phyloP scores from a whole-genome alignment of 352 stramenopile species.

The Globisporangium okanoganense region DNA sequence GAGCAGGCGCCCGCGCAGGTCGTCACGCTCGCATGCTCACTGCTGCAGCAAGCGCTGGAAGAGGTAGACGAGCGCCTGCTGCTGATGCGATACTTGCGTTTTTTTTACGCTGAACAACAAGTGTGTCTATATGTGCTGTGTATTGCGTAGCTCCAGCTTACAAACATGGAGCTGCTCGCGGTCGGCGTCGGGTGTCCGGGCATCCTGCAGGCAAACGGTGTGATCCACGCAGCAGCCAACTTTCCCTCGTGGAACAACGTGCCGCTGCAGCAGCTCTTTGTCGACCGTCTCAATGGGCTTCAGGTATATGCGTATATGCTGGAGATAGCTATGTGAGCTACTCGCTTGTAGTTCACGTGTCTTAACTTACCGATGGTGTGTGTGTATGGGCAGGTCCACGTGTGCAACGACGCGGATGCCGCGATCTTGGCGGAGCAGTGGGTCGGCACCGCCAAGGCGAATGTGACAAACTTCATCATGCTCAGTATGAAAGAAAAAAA shows the following conservation, averaged over 20 bases:
- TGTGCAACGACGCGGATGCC: conserved; percentile 81
- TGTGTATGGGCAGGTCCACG: conserved; percentile 23
- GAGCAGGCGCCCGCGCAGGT: conserved; percentile 44
- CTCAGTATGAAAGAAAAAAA: conserved; percentile 48
- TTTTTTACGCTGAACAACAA: neutral
- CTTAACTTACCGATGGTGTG: neutral
- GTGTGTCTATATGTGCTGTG: neutral
- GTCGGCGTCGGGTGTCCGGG: conserved; percentile 69
- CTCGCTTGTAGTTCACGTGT: neutral
- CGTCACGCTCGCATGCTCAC: conserved; percentile 37
- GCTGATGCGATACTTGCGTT: neutral
- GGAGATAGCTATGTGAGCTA: too few species aligned
- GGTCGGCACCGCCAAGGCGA: conserved; percentile 59
- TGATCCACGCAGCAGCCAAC: conserved; percentile 65
- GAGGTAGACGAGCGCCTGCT: conserved; percentile 20
- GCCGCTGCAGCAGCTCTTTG: conserved; percentile 53
- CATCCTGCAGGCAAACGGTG: conserved; percentile 36
- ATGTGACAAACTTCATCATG: conserved; percentile 78
- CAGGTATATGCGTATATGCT: conserved; percentile 22
- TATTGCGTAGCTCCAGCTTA: conserved; percentile 15
- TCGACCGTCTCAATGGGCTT: conserved; percentile 19
- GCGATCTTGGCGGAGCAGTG: conserved; percentile 79
- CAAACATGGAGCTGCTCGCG: conserved; percentile 24
- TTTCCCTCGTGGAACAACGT: conserved; percentile 68
- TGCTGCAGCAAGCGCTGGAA: conserved; percentile 40